These are phyloP conservation scores for Dioscorea alata DNA, from an alignment of 106 monocot genomes.

Conservation along the genomic window DNA sequence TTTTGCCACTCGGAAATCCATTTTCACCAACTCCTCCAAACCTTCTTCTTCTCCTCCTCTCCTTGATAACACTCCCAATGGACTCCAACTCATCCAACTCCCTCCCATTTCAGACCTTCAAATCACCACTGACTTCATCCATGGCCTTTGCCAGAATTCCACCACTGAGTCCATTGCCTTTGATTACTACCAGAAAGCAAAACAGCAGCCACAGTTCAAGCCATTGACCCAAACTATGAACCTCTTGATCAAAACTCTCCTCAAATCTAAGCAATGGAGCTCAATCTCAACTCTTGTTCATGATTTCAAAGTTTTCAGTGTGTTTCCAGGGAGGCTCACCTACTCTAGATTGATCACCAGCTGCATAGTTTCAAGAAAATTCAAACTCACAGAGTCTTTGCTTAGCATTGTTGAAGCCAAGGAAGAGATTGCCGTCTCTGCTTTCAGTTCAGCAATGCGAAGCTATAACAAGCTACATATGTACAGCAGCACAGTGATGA, in stretches of 20 bases:
- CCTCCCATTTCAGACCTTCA: conserved; percentile 12
- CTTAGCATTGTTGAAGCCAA: conserved; percentile 30
- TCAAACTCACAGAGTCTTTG: conserved; percentile 52
- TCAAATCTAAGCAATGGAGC: conserved; percentile 50
- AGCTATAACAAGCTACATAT: conserved; percentile 92
- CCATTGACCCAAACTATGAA: conserved; percentile 26
- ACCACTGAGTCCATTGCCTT: conserved; percentile 37
- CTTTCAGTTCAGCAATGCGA: conserved; percentile 47
- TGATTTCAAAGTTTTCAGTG: conserved; percentile 31
- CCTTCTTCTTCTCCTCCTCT: conserved; percentile 38
- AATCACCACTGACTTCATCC: conserved; percentile 33
- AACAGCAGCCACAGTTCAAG: conserved; percentile 28
- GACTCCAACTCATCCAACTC: conserved; percentile 14
- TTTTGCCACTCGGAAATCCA: conserved; percentile 8
- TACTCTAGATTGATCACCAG: conserved; percentile 29
- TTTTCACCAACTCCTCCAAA: conserved; percentile 28
- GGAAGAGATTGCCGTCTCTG: conserved; percentile 12
- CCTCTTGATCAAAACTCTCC: conserved; percentile 17
- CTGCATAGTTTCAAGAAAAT: conserved; percentile 55
- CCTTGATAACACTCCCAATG: conserved; percentile 20
- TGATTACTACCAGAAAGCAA: conserved; percentile 45
- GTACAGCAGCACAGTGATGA: conserved; percentile 52
- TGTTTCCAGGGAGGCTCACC: conserved; percentile 33
- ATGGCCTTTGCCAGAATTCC: conserved; percentile 26
- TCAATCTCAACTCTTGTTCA: conserved; percentile 38